Evolutionary conservation across 441 rosid species (phyloP).

Genomic region (Mallotus repandus): DNA sequence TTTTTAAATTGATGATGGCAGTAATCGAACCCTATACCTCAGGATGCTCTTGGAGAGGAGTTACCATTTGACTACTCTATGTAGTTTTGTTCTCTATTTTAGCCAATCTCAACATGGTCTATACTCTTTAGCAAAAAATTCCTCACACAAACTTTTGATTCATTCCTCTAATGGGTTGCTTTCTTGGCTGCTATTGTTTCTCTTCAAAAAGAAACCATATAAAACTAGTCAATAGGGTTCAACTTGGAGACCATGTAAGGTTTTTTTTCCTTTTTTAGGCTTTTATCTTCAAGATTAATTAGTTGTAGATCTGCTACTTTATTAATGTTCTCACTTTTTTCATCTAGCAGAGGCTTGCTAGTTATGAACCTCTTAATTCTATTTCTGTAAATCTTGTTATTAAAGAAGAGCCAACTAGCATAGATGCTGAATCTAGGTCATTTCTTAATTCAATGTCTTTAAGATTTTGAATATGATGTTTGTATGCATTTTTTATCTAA

Average conservation of each 20-base stretch:
- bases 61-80: no score
- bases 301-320: no score
- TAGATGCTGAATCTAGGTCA: conserved; percentile 44
- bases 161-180: conserved; percentile 49
- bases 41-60: no score
- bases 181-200: conserved; percentile 65
- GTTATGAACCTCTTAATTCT: conserved; percentile 64
- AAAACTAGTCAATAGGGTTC: conserved; percentile 42
- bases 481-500: background rate
- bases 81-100: conserved; percentile 1
- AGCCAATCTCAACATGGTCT: conserved; percentile 17
- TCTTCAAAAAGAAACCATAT: conserved; percentile 57
- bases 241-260: conserved; percentile 56
- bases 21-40: no score
- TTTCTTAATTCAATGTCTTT: background rate
- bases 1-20: no score
- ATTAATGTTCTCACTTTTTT: background rate
- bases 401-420: conserved; percentile 24
- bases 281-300: background rate
- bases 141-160: background rate
- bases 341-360: conserved; percentile 45
- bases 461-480: background rate
- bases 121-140: background rate
- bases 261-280: background rate
- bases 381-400: conserved; percentile 27